A percentile compares a stretch with the other conserved stretches of the same genome.
These are phyloP conservation scores for Colletotrichum horii DNA, from an alignment of 2,329 filamentous ascomycete genomes.

Conservation along the genomic window DNA sequence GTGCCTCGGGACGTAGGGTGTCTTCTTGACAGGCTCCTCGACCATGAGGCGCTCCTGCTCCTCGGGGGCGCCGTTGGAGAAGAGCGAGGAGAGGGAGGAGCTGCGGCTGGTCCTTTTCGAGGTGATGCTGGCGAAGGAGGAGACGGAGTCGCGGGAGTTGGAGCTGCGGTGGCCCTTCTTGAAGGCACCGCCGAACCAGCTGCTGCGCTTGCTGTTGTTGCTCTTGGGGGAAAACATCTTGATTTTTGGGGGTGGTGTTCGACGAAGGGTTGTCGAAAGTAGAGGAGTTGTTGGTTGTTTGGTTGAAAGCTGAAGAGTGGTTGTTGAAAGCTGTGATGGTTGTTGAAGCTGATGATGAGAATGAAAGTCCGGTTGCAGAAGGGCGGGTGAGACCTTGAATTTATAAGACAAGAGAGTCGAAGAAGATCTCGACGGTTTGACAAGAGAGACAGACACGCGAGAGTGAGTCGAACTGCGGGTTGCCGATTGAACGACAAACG, in stretches of 20 bases:
- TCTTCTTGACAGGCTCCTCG: neutral
- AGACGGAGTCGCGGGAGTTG: neutral
- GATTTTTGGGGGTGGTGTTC: neutral
- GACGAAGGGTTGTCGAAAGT: neutral
- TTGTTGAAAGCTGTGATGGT: neutral
- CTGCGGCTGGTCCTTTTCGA: conserved; percentile 1
- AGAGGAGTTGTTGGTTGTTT: neutral
- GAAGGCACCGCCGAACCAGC: conserved; percentile 9
- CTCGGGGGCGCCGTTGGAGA: neutral
- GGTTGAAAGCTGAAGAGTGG: neutral
- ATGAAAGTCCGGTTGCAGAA: neutral
- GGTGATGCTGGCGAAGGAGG: neutral
- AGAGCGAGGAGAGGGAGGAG: conserved; percentile 1
- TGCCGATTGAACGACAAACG: neutral
- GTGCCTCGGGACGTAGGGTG: conserved; percentile 38
- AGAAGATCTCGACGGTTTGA: neutral
- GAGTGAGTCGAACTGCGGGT: neutral
- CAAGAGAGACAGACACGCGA: conserved; percentile 1
- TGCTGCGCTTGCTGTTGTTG: neutral
- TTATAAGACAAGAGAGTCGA: conserved; percentile 7
- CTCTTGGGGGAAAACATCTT: conserved; percentile 12
- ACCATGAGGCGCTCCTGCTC: conserved; percentile 13
- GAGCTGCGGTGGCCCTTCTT: conserved; percentile 9
- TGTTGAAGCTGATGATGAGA: neutral
- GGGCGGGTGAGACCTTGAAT: neutral